Evolutionary conservation across 2,329 filamentous ascomycete species (phyloP), one percentile per base, ranked within the genome.

Genomic region (Ascochyta fabae): DNA sequence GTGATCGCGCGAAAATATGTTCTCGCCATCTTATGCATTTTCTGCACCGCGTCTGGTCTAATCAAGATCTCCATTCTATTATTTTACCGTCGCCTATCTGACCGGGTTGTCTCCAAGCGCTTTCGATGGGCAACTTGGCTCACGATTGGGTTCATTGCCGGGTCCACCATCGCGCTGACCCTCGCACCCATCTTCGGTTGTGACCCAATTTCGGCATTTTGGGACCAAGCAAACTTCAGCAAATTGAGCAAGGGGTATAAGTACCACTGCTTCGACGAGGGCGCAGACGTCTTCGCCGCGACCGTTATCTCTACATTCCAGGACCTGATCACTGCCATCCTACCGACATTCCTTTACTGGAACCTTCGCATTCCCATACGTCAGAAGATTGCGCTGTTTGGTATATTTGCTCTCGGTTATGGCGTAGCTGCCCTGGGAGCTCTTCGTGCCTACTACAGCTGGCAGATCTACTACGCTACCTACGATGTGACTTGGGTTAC

Each of bases 21-120:
- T 3, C 43, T 75, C n/a, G 60, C 61, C 5, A 62, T 68, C 6
- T 60, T 72, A 38, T 58, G 58, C 26, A 46, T 64, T 12, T 75
- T 73, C 46, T 68, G 68, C 41, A n/a, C 59, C 4, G 62, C 60
- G 4, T 63, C 69, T 2, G 70, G 71, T 0, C 46, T 73, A 1
- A 64, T 73, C 45, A 75, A 75, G 39, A 62, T 75, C 12, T 73
- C 70, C 8, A 73, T 75, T 15, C 61, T 75, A 3, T 59, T 70
- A 2, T 73, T 72, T 51, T 73, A 70, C 33, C 66, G 69, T 4
- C 65, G 70, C 1, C 59, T 73, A 0, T 67, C 66, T 8, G 52
- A 68, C 12, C 66, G 69, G 8, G 64, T 61, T 2, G 59, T 72
- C 2, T 72, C 70, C 5, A 62, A 45, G 1, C 31, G 41, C 3